A percentile compares a stretch with the other conserved stretches of the same genome.
Evolutionary conservation across 2,329 filamentous ascomycete species (phyloP).

Genomic region (Huntiella decipiens): DNA sequence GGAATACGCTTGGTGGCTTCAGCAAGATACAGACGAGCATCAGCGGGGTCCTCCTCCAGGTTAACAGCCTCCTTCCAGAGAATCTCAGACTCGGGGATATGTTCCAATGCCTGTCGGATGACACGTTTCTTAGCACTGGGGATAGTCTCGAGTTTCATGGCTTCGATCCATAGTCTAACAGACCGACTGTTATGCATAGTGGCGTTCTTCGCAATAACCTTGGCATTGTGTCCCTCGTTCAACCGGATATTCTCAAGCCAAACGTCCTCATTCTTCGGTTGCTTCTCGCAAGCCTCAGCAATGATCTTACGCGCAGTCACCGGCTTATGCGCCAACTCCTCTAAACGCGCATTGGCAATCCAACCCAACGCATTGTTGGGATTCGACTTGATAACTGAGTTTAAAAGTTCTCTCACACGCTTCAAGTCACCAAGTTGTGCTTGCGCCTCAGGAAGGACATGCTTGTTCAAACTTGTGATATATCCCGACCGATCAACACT

Average conservation of each 20-base stretch:
- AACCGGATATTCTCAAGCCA: constrained; percentile 94
- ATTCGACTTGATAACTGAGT: constrained; percentile 94
- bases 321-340: constrained; percentile 81
- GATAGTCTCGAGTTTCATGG: constrained; percentile 79
- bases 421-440: constrained; percentile 88
- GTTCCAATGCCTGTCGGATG: constrained; percentile 73
- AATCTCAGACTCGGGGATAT: constrained; percentile 82
- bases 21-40: constrained; percentile 73
- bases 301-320: constrained; percentile 81
- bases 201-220: constrained; percentile 82
- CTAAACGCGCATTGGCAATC: constrained; percentile 82
- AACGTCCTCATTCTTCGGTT: constrained; percentile 82
- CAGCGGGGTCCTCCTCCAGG: constrained; percentile 72
- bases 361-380: constrained; percentile 86
- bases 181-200: constrained; percentile 83
- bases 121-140: constrained; percentile 78
- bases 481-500: constrained; percentile 93
- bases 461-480: constrained; percentile 73
- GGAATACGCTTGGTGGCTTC: constrained; percentile 95
- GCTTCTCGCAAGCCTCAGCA: constrained; percentile 70
- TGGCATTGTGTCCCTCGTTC: constrained; percentile 82
- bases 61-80: constrained; percentile 99
- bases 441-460: constrained; percentile 59
- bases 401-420: constrained; percentile 75
- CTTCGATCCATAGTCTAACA: constrained; percentile 82